Conservation (phyloP, 805 yeast species). For the Grigorovia jiainica region DNA sequence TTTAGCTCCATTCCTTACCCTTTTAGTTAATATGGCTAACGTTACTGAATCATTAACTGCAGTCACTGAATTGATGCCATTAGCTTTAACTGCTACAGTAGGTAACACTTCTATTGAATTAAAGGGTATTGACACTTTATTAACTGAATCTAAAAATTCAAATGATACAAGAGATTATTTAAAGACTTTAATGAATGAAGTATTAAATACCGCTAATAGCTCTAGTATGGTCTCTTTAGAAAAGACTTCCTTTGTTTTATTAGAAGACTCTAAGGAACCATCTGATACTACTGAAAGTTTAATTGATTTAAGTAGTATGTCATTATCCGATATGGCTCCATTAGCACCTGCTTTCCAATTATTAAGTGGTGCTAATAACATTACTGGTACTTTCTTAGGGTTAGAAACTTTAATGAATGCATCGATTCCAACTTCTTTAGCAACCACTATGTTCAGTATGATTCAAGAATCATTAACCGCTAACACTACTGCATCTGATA, state of each 20-base stretch:
- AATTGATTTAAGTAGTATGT: slow-evolving; percentile 16
- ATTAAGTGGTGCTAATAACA: slow-evolving; percentile 15
- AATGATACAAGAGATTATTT: slow-evolving; percentile 14
- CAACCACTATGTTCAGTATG: slow-evolving; percentile 12
- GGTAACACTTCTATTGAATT: slow-evolving; percentile 11
- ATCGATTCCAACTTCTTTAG: slow-evolving; percentile 13
- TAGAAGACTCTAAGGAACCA: slow-evolving; percentile 19
- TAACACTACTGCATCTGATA: slow-evolving; percentile 2
- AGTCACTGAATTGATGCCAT: slow-evolving; percentile 20
- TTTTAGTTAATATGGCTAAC: slow-evolving; percentile 21
- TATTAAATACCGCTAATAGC: slow-evolving; percentile 4
- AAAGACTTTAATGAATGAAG: slow-evolving; percentile 9
- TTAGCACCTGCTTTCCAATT: slow-evolving; percentile 21
- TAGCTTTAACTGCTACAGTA: slow-evolving; percentile 14
- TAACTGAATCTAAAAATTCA: slow-evolving; percentile 16
- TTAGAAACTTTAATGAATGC: slow-evolving; percentile 15
- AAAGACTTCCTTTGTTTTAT: slow-evolving; percentile 13
- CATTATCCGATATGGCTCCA: slow-evolving; percentile 15
- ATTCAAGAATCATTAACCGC: slow-evolving; percentile 5
- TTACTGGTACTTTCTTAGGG: slow-evolving; percentile 15
- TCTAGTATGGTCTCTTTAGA: slow-evolving; percentile 8
- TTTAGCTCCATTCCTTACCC: slow-evolving; percentile 20
- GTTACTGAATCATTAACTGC: slow-evolving; percentile 18
- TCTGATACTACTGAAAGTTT: slow-evolving; percentile 20
- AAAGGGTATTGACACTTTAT: slow-evolving; percentile 10